Evolutionary conservation across 2,329 filamentous ascomycete genomes (phyloP).

Genomic region (Alternaria angustiovoidea): DNA sequence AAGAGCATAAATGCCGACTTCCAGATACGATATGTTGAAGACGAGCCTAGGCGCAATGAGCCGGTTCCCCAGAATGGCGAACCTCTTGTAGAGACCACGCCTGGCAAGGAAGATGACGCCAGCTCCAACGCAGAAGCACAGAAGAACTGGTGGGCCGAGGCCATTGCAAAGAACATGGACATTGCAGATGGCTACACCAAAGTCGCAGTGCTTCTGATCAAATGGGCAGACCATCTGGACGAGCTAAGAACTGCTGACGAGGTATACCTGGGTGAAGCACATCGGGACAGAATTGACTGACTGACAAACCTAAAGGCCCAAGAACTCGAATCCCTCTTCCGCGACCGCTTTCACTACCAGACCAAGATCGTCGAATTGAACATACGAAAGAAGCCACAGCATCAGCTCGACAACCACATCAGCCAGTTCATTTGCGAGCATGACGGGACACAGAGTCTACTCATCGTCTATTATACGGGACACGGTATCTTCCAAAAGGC

Average conservation of each 20-base stretch:
- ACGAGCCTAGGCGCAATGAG: slow-evolving; percentile 14
- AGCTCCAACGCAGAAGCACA: slow-evolving; percentile 18
- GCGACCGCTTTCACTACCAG: slow-evolving; percentile 39
- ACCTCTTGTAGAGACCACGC: not conserved
- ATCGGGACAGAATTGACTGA: not conserved
- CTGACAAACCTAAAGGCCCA: slow-evolving; percentile 28
- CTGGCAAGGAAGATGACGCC: not conserved
- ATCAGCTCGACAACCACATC: slow-evolving; percentile 44
- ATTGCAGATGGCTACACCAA: slow-evolving; percentile 44
- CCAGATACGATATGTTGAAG: slow-evolving; percentile 30
- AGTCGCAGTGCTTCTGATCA: slow-evolving; percentile 49
- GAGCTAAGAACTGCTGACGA: slow-evolving; percentile 46
- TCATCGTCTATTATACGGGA: slow-evolving; percentile 53
- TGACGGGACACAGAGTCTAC: slow-evolving; percentile 42
- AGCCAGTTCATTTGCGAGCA: slow-evolving; percentile 38
- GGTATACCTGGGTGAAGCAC: slow-evolving; percentile 12
- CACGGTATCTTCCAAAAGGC: slow-evolving; percentile 42
- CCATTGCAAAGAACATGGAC: slow-evolving; percentile 34
- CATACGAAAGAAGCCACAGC: slow-evolving; percentile 41
- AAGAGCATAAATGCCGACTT: slow-evolving; percentile 40
- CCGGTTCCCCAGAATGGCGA: slow-evolving; percentile 1
- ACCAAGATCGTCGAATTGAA: slow-evolving; percentile 46
- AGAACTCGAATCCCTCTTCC: slow-evolving; percentile 41
- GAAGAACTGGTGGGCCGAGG: slow-evolving; percentile 45
- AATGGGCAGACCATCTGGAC: slow-evolving; percentile 47